Evolutionary conservation across 805 yeast genomes (phyloP).

Genomic region (Candida adriatica): DNA sequence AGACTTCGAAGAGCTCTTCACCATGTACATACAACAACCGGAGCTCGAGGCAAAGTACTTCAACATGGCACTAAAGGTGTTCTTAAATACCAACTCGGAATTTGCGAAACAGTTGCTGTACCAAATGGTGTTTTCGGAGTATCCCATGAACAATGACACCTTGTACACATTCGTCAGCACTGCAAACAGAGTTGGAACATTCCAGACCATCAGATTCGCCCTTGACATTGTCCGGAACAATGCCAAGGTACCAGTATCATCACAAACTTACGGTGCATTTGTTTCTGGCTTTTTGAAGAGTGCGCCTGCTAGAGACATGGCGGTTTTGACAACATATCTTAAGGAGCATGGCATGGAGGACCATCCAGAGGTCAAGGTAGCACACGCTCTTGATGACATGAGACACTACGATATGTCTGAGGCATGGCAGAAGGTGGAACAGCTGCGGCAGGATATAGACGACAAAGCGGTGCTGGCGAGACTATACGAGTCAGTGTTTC

Average conservation of each 20-base stretch:
- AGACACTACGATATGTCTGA: constrained; percentile 2
- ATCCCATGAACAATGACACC: constrained; percentile 20
- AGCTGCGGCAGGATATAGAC: constrained; percentile 1
- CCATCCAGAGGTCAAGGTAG: constrained; percentile 8
- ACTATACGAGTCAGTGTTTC: constrained; percentile 6
- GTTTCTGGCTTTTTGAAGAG: constrained; percentile 8
- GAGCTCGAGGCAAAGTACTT: constrained; percentile 8
- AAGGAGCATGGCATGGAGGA: constrained; percentile 1
- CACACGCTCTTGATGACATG: constrained; percentile 4
- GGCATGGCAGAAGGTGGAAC: constrained; percentile 5
- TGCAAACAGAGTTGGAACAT: constrained; percentile 14
- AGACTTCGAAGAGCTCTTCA: constrained; percentile 17
- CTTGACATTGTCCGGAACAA: constrained; percentile 17
- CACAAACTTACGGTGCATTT: constrained; percentile 12
- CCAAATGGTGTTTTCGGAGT: constrained; percentile 21
- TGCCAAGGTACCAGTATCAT: constrained; percentile 16
- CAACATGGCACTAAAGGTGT: constrained; percentile 19
- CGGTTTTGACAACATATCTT: constrained; percentile 3
- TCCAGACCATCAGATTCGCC: constrained; percentile 16
- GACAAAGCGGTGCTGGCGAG: constrained; percentile 2
- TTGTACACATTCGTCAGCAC: constrained; percentile 14
- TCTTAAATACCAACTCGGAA: constrained; percentile 18
- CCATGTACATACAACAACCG: constrained; percentile 14
- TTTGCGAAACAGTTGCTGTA: constrained; percentile 22
- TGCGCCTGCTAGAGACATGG: constrained; percentile 9